These are phyloP conservation scores for Cyamopsis tetragonoloba DNA, from an alignment of 306 rosid species.

Conservation along the genomic window DNA sequence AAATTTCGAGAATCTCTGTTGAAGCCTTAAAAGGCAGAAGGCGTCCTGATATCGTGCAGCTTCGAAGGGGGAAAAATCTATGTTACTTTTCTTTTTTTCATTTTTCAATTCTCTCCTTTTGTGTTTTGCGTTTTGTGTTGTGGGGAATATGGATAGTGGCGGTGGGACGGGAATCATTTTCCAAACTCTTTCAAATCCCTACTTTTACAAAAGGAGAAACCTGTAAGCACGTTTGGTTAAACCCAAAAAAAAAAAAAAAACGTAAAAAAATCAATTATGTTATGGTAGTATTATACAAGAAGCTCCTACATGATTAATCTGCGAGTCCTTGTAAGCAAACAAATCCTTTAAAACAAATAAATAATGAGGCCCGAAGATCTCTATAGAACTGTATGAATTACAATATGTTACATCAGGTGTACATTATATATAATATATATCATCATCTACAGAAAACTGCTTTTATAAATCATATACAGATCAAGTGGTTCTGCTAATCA, in stretches of 20 bases:
- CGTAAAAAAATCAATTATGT: background rate
- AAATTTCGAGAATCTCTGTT: slow-evolving; percentile 12
- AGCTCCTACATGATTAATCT: slow-evolving; percentile 22
- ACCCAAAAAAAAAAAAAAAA: background rate
- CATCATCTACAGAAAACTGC: slow-evolving; percentile 11
- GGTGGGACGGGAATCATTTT: slow-evolving; percentile 26
- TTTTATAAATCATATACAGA: slow-evolving; percentile 37
- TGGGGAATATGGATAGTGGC: slow-evolving; percentile 13
- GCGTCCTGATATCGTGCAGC: slow-evolving; percentile 17
- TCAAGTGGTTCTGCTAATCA: slow-evolving; percentile 5
- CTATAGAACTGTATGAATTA: slow-evolving; percentile 14
- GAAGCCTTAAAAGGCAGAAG: background rate
- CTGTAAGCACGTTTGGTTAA: background rate
- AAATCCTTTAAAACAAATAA: slow-evolving; percentile 33
- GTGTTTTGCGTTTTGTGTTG: too few relatives aligned
- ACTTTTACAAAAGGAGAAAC: slow-evolving; percentile 23
- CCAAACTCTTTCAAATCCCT: slow-evolving; percentile 4
- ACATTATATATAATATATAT: slow-evolving; percentile 9
- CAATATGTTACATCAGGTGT: slow-evolving; percentile 24
- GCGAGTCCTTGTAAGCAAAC: slow-evolving; percentile 17
- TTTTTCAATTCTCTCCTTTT: background rate
- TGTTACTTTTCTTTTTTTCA: background rate
- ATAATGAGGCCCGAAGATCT: background rate
- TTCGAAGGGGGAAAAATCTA: slow-evolving; percentile 15
- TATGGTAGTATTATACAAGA: background rate